Evolutionary conservation across 257 asterid genomes (phyloP).

Genomic region (Solanum sitiens): DNA sequence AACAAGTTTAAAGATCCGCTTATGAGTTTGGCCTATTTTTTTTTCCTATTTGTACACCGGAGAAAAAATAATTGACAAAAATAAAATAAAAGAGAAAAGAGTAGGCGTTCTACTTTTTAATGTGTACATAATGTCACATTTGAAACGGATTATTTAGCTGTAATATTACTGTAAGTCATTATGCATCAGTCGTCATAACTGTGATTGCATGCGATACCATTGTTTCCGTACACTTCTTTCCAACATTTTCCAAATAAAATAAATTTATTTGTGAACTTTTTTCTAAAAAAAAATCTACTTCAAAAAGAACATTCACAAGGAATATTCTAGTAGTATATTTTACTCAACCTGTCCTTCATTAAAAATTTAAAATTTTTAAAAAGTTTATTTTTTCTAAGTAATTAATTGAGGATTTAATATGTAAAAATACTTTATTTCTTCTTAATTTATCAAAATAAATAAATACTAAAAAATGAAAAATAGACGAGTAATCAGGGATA

Average conservation of each 20-base stretch:
- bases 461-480: no score
- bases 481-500: no score
- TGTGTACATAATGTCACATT: neutral
- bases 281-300: no score
- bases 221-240: neutral
- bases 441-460: rapidly evolving
- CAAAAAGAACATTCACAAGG: no score
- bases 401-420: no score
- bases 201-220: neutral
- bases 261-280: no score
- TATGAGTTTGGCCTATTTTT: neutral
- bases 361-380: no score
- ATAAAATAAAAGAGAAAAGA: neutral
- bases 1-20: rapidly evolving
- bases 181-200: neutral
- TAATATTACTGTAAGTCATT: neutral
- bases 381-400: no score
- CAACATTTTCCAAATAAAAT: neutral
- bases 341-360: rapidly evolving
- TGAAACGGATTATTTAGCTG: neutral
- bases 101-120: neutral
- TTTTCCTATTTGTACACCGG: neutral
- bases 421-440: no score
- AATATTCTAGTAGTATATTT: no score
- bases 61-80: neutral